Evolutionary conservation across 108 stramenopile genomes (phyloP), one percentile per base, ranked within the genome.

Genomic region (Parietichytrium sp.): DNA sequence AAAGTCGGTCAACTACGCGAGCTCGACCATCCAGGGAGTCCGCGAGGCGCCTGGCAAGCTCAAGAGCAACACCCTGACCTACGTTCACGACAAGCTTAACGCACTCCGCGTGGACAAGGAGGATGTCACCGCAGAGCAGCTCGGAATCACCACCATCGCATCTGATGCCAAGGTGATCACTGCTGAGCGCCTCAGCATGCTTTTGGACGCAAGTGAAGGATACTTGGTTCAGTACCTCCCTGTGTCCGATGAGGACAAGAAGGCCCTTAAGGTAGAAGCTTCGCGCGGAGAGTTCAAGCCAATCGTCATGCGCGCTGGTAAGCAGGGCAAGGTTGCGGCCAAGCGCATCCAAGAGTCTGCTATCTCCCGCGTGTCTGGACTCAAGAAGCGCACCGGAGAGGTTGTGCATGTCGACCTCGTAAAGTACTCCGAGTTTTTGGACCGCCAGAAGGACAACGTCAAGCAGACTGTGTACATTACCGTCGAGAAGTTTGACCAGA

Each of bases 181-280:
- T 2, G 61, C 61, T 25, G 61, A 72, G 61, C 61, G 61, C 61
- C 61, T 72, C 3, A 72, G 45, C 20, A 42, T 72, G 15, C 61
- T 72, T 42, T 42, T 72, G 38, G 61, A 72, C 42, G 33, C 61
- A n/a, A 25, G 61, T 3, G 61, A 72, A 42, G 61, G 61, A n/a
- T 72, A 72, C 61, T 42, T 72, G 38, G 45, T 45, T 33, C 61
- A 72, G 61, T 72, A 72, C 61, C 61, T 72, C 29, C 61, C 61
- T 42, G 45, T 72, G 15, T 25, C 61, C 8, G n/a, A n/a, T n/a
- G 61, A 72, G 33, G 25, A 72, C 42, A 42, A 72, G 25, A 72
- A 72, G 61, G 29, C 61, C 1, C 61, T 72, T 42, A 38, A 45
- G 20, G 33, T 72, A 13, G n/a, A 72, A 6, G 61, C 38, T 8